Conservation (phyloP, 2,329 filamentous ascomycete genomes). For the Phaeosphaeriaceae sp. region DNA sequence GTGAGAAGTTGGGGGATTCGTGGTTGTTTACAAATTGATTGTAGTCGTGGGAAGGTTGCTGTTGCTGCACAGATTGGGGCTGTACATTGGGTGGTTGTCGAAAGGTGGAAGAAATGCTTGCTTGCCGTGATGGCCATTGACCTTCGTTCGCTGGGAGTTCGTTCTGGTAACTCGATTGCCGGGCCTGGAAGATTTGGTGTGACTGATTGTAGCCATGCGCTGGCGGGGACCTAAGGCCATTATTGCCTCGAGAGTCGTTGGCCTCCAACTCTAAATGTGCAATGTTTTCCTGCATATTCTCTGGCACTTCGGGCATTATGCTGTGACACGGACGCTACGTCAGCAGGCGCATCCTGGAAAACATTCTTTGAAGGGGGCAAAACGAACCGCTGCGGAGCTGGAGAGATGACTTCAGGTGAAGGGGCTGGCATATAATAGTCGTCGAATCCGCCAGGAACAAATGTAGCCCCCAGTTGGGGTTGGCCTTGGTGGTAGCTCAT, state of each 20-base stretch:
- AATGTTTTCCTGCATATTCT: constrained; percentile 95
- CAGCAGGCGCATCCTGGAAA: constrained; percentile 28
- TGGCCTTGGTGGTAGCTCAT: constrained; percentile 48
- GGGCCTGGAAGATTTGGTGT: constrained; percentile 38
- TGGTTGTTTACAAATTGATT: constrained; percentile 47
- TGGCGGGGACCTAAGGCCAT: constrained; percentile 38
- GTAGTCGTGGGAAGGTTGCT: constrained; percentile 46
- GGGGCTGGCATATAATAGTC: constrained; percentile 68
- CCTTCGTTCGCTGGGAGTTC: constrained; percentile 28
- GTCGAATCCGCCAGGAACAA: constrained; percentile 70
- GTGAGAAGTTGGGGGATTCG: constrained; percentile 80
- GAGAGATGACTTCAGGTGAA: constrained; percentile 69
- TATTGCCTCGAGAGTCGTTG: constrained; percentile 51
- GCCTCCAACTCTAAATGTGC: constrained; percentile 88
- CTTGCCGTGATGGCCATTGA: constrained; percentile 41
- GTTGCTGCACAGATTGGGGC: constrained; percentile 32
- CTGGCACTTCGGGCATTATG: constrained; percentile 92
- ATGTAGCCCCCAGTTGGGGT: constrained; percentile 61
- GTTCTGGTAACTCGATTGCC: constrained; percentile 37
- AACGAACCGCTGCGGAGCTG: constrained; percentile 71
- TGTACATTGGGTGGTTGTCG: constrained; percentile 46
- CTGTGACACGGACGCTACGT: constrained; percentile 56
- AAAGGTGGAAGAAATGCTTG: constrained; percentile 47
- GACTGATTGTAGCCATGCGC: constrained; percentile 35
- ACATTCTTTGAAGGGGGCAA: constrained; percentile 17